These are phyloP conservation scores for Dianthus caryophyllus DNA, from an alignment of 148 eudicot genomes.

Conservation along the genomic window DNA sequence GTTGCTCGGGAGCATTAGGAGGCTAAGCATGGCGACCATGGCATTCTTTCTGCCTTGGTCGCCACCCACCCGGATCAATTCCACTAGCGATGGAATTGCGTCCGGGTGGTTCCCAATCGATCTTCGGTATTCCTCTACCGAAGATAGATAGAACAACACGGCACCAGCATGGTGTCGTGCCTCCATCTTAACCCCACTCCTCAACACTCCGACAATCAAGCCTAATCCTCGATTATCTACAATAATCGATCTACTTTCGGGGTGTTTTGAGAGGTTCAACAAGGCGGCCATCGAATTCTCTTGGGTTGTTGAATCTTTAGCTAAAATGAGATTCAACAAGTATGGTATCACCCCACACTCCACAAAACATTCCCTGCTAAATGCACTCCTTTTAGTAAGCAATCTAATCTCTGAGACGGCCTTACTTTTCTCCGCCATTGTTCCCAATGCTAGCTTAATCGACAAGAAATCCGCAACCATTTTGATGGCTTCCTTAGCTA, in stretches of 20 bases:
- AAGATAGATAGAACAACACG: conserved; percentile 64
- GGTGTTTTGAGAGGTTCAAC: conserved; percentile 64
- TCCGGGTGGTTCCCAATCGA: conserved; percentile 51
- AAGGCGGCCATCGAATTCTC: conserved; percentile 69
- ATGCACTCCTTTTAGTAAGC: conserved; percentile 58
- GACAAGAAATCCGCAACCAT: conserved; percentile 47
- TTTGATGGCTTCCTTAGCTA: conserved; percentile 46
- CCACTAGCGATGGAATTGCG: conserved; percentile 51
- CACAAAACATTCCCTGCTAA: conserved; percentile 66
- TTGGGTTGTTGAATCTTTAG: conserved; percentile 39
- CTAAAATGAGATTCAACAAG: conserved; percentile 48
- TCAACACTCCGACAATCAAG: conserved; percentile 41
- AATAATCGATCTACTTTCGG: conserved; percentile 38
- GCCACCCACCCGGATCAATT: conserved; percentile 42
- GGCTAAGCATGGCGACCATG: conserved; percentile 57
- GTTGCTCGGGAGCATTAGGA: conserved; percentile 52
- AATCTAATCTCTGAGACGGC: conserved; percentile 66
- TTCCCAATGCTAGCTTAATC: conserved; percentile 45
- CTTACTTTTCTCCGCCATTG: conserved; percentile 40
- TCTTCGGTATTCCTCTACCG: conserved; percentile 54
- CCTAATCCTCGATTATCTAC: conserved; percentile 54
- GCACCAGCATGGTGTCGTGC: conserved; percentile 77
- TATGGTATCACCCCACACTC: conserved; percentile 57
- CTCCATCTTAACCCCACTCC: conserved; percentile 50
- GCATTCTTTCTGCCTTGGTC: conserved; percentile 60